Evolutionary conservation across 805 yeast genomes (phyloP).

Genomic region (Wickerhamiella musiphila): DNA sequence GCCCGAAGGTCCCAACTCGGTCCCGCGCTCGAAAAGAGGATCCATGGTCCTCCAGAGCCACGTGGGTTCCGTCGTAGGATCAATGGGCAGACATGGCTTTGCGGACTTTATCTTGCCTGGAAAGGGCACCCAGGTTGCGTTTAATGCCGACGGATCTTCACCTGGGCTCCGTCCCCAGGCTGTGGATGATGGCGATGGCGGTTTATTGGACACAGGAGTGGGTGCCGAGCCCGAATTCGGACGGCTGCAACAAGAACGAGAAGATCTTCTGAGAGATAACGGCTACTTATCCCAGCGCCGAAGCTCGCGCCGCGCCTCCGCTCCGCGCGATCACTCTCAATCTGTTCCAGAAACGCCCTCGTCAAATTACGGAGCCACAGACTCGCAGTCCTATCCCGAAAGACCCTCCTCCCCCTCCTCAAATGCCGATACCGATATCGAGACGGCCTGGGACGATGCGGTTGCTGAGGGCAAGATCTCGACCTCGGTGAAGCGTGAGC

Average conservation of each 20-base stretch:
- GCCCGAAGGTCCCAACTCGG: too few relatives aligned
- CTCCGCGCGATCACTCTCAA: not conserved
- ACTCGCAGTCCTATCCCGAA: not conserved
- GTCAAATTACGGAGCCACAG: too few relatives aligned
- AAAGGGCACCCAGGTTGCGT: slow-evolving; percentile 1
- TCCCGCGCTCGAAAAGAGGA: too few relatives aligned
- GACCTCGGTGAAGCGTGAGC: slow-evolving; percentile 16
- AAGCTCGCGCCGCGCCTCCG: not conserved
- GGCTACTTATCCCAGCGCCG: slow-evolving; percentile 4
- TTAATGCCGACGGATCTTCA: slow-evolving; percentile 3
- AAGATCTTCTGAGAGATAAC: slow-evolving; percentile 16
- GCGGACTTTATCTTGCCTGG: slow-evolving; percentile 10
- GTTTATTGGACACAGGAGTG: slow-evolving; percentile 14
- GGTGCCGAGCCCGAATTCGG: slow-evolving; percentile 18
- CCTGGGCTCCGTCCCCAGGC: slow-evolving; percentile 1
- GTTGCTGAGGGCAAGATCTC: slow-evolving; percentile 16
- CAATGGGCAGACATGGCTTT: slow-evolving; percentile 12
- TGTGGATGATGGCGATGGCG: slow-evolving; percentile 14
- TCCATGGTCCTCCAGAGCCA: slow-evolving; percentile 1
- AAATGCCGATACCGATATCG: slow-evolving; percentile 10
- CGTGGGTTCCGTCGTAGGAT: slow-evolving; percentile 11
- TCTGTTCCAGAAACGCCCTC: not conserved
- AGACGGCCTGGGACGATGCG: slow-evolving; percentile 19
- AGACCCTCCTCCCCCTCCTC: not conserved
- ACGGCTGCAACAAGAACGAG: slow-evolving; percentile 17